Evolutionary conservation across 2,329 filamentous ascomycete species (phyloP).

Genomic region (Aspergillus uvarum): DNA sequence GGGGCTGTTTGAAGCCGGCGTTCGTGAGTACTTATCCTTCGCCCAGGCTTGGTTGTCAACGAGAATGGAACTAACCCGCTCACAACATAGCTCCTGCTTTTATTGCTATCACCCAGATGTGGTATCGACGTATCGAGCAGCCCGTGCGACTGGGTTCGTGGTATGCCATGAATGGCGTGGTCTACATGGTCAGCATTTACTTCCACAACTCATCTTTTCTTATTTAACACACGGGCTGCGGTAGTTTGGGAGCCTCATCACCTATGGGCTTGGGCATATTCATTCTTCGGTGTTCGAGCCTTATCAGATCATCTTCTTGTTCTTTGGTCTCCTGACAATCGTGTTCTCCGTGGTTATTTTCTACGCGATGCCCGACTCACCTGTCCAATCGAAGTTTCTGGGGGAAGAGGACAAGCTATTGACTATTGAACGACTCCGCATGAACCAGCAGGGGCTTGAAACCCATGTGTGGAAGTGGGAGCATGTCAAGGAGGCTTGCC

Average conservation of each 20-base stretch:
- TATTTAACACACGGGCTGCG: not conserved
- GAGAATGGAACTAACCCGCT: not conserved
- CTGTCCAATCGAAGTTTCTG: slow-evolving; percentile 60
- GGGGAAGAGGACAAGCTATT: slow-evolving; percentile 57
- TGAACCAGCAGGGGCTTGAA: slow-evolving; percentile 50
- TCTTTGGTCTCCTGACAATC: slow-evolving; percentile 52
- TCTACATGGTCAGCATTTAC: slow-evolving; percentile 46
- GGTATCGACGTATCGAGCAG: slow-evolving; percentile 55
- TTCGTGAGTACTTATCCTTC: slow-evolving; percentile 25
- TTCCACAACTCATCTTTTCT: too few relatives aligned
- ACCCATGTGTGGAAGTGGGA: slow-evolving; percentile 52
- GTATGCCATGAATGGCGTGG: slow-evolving; percentile 58
- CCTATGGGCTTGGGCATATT: slow-evolving; percentile 55
- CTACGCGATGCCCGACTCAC: slow-evolving; percentile 63
- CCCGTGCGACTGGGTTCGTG: slow-evolving; percentile 53
- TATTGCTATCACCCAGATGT: slow-evolving; percentile 56
- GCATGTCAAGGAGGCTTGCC: slow-evolving; percentile 54
- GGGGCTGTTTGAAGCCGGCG: slow-evolving; percentile 56
- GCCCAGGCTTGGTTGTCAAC: too few relatives aligned
- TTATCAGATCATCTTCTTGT: slow-evolving; percentile 49
- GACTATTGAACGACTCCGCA: slow-evolving; percentile 56
- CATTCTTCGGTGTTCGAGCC: slow-evolving; percentile 44
- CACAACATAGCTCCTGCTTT: slow-evolving; percentile 48
- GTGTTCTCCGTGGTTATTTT: slow-evolving; percentile 53
- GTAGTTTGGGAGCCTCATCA: slow-evolving; percentile 53